These are phyloP conservation scores for Monilinia aucupariae DNA, from an alignment of 2,329 filamentous ascomycete species.

Conservation along the genomic window DNA sequence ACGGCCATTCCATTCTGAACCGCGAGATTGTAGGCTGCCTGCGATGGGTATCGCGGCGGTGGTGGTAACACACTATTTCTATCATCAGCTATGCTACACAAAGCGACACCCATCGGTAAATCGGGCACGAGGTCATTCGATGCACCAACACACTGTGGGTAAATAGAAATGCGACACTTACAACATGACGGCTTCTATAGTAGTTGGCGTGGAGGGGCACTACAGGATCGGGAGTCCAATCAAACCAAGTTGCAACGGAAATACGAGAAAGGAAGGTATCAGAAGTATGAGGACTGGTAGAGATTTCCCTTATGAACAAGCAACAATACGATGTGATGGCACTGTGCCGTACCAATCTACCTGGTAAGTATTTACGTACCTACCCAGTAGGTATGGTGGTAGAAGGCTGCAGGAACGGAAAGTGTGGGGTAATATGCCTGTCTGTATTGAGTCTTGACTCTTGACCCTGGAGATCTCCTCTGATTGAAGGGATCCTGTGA, in stretches of 20 bases:
- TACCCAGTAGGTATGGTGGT: conserved; percentile 5
- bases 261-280: background rate
- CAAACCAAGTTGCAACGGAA: background rate
- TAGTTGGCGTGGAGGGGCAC: background rate
- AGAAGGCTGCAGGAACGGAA: conserved; percentile 21
- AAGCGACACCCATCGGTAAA: conserved; percentile 24
- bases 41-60: conserved; percentile 76
- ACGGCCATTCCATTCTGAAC: conserved; percentile 61
- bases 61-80: conserved; percentile 64
- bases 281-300: background rate
- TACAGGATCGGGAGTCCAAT: background rate
- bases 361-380: background rate
- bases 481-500: background rate
- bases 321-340: background rate
- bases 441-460: no score
- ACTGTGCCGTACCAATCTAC: no score
- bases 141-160: background rate
- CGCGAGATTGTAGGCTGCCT: conserved; percentile 66
- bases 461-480: conserved; percentile 3
- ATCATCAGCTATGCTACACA: conserved; percentile 11
- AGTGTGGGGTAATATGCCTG: conserved; percentile 25
- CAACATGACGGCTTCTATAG: conserved; percentile 12
- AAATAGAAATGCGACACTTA: conserved; percentile 14
- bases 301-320: background rate
- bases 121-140: conserved; percentile 11